Conservation (phyloP, 2,329 filamentous ascomycete genomes). For the Pseudogymnoascus sp. region DNA sequence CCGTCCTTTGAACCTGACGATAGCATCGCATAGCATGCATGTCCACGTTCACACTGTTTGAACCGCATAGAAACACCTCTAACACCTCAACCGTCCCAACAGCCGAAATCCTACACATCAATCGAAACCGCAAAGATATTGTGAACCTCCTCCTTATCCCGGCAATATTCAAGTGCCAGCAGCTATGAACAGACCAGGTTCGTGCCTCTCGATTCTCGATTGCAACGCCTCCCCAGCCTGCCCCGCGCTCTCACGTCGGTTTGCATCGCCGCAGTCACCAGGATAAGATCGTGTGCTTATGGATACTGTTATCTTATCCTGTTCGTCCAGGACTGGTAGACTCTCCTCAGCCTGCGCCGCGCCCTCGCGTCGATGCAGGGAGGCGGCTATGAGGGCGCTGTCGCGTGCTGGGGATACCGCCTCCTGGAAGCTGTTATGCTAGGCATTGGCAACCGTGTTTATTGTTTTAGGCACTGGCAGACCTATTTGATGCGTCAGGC, state of each 20-base stretch:
- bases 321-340: not conserved
- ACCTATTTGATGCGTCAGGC: not conserved
- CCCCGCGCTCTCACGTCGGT: not conserved
- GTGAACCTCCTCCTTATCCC: not conserved
- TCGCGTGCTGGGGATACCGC: not conserved
- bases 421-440: not conserved
- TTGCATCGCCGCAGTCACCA: not conserved
- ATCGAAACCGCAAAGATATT: not conserved
- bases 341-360: not conserved
- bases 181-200: conserved; percentile 3
- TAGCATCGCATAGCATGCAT: conserved; percentile 5
- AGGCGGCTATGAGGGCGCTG: not conserved
- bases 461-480: not conserved
- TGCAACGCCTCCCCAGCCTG: not conserved
- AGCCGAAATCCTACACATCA: not conserved
- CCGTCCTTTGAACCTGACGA: conserved; percentile 5
- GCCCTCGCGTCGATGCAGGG: not conserved
- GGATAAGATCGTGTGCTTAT: not conserved
- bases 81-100: not conserved
- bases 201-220: not conserved
- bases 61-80: not conserved
- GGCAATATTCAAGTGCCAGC: not conserved
- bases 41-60: conserved; percentile 1
- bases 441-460: not conserved
- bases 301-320: not conserved